Evolutionary conservation across 2,329 filamentous ascomycete species (phyloP).

Genomic region (Microsporum audouinii): DNA sequence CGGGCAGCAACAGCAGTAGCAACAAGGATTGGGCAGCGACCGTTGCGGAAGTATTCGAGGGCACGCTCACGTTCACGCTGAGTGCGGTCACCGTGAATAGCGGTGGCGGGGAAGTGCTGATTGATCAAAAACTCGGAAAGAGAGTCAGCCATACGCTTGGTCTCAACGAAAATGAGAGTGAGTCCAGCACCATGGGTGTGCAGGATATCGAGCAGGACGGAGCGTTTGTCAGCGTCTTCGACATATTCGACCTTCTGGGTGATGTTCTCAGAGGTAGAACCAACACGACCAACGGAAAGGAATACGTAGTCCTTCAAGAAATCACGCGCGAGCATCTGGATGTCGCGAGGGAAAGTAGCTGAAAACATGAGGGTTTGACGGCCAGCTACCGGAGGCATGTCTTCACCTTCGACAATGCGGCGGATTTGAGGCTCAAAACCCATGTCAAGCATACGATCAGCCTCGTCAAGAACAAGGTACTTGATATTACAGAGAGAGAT

Average conservation of each 20-base stretch:
- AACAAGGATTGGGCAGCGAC: constrained; percentile 88
- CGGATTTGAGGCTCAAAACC: constrained; percentile 99
- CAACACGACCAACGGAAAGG: constrained; percentile 94
- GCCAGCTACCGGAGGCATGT: constrained; percentile 74
- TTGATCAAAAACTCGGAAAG: constrained; percentile 97
- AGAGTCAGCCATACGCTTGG: constrained; percentile 98
- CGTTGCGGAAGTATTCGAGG: constrained; percentile 93
- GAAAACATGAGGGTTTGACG: constrained; percentile 99
- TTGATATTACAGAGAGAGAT: constrained; percentile 98
- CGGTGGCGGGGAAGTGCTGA: constrained; percentile 95
- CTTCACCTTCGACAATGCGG: constrained; percentile 94
- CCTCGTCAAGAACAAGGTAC: constrained; percentile 96
- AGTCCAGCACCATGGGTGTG: constrained; percentile 72
- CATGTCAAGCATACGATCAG: constrained; percentile 99
- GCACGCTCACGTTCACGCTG: constrained; percentile 98
- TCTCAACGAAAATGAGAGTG: constrained; percentile 97
- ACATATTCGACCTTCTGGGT: constrained; percentile 98
- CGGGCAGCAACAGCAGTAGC: constrained; percentile 90
- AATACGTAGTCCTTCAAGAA: constrained; percentile 99
- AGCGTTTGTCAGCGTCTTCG: constrained; percentile 94
- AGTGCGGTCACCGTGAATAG: constrained; percentile 95
- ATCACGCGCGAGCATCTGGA: constrained; percentile 96
- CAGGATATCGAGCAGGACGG: constrained; percentile 90
- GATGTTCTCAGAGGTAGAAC: constrained; percentile 99
- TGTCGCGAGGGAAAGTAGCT: constrained; percentile 96